Conservation (phyloP, 2,329 filamentous ascomycete species). For the Paramyrothecium sp. region DNA sequence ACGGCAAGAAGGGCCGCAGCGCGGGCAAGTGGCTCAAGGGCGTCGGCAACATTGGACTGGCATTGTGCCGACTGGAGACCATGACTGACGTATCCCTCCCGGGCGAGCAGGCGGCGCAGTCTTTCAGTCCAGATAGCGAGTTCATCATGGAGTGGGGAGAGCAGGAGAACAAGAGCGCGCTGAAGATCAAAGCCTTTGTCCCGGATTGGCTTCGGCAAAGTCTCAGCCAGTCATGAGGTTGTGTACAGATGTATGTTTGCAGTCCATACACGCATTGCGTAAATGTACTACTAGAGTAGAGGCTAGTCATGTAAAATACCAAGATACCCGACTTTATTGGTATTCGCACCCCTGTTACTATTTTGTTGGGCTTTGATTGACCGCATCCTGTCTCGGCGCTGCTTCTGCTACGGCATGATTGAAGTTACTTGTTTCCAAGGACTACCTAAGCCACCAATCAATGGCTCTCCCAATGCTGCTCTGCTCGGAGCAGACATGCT, state of each 20-base stretch:
- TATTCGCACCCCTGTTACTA: neutral
- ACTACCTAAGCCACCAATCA: too few species aligned
- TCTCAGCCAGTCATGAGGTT: neutral
- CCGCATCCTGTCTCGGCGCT: too few species aligned
- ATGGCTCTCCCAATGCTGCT: too few species aligned
- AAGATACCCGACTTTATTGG: neutral
- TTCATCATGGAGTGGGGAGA: slow-evolving; percentile 57
- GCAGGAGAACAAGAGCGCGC: slow-evolving; percentile 31
- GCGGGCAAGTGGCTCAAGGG: slow-evolving; percentile 79
- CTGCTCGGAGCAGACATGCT: too few species aligned
- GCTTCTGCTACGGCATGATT: too few species aligned
- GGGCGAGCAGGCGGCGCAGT: slow-evolving; percentile 63
- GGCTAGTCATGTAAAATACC: neutral
- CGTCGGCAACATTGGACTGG: slow-evolving; percentile 83
- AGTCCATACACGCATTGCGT: neutral
- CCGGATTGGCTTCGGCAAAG: slow-evolving; percentile 67
- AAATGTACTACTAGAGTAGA: neutral
- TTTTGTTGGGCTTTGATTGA: neutral
- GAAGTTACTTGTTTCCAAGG: too few species aligned
- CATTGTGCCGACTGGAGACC: slow-evolving; percentile 80
- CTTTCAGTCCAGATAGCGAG: slow-evolving; percentile 59
- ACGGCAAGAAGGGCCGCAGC: slow-evolving; percentile 61
- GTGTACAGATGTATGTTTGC: neutral
- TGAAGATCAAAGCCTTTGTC: slow-evolving; percentile 76
- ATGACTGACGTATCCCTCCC: slow-evolving; percentile 82